Conservation (phyloP, 352 stramenopile genomes). For the Phytophthora europaea region DNA sequence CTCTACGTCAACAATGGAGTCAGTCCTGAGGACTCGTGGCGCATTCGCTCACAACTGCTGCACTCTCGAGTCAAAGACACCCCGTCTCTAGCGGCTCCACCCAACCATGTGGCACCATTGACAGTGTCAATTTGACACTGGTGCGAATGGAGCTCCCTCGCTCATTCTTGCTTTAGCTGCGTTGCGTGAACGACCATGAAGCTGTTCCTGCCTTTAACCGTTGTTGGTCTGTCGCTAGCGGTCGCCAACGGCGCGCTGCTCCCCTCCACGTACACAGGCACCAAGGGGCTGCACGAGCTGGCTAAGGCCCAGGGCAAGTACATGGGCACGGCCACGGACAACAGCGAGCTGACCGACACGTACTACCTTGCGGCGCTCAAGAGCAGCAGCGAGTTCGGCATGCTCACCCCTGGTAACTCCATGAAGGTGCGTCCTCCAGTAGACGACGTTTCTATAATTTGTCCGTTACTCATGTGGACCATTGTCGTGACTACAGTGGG, state of each 20-base stretch:
- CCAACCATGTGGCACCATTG: conserved; percentile 18
- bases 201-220: conserved; percentile 12
- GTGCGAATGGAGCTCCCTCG: background rate
- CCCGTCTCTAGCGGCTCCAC: conserved; percentile 18
- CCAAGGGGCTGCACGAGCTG: conserved; percentile 31
- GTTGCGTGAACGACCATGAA: conserved; percentile 14
- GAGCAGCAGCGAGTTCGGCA: conserved; percentile 36
- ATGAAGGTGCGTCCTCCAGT: conserved; percentile 26
- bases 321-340: conserved; percentile 43
- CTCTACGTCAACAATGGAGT: background rate
- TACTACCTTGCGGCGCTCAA: conserved; percentile 32
- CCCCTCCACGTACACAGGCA: conserved; percentile 31
- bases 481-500: conserved; percentile 19
- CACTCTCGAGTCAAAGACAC: background rate
- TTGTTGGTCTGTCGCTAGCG: conserved; percentile 22
- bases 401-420: conserved; percentile 39
- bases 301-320: conserved; percentile 40
- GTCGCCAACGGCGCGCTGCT: conserved; percentile 19
- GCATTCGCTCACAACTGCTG: background rate
- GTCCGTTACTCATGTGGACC: background rate
- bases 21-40: background rate
- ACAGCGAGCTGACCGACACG: conserved; percentile 29
- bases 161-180: conserved; percentile 21
- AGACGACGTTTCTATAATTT: background rate
- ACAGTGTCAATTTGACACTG: conserved; percentile 4